A percentile compares a stretch with the other conserved stretches of the same genome.
phyloP scores from a whole-genome alignment of 805 yeast species.

The Yamadazyma endophytica region DNA sequence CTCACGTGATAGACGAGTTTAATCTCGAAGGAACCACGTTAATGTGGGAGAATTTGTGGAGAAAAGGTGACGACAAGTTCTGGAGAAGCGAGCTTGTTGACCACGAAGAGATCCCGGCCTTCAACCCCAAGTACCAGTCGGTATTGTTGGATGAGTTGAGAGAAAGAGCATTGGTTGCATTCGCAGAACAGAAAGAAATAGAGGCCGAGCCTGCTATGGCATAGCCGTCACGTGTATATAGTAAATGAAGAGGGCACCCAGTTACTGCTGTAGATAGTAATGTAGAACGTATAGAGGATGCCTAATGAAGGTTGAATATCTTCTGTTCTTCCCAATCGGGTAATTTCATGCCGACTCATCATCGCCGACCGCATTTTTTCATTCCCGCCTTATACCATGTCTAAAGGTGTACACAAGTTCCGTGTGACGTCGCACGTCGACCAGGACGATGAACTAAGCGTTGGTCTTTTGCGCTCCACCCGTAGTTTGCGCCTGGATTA shows the following conservation, averaged over 20 bases:
- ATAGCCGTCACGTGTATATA: background rate
- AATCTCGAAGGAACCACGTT: slow-evolving; percentile 46
- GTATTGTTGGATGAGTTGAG: slow-evolving; percentile 61
- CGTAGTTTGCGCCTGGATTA: slow-evolving; percentile 3
- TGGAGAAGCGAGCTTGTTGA: slow-evolving; percentile 61
- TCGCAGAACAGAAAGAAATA: slow-evolving; percentile 22
- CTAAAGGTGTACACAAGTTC: too few species aligned
- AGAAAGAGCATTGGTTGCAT: slow-evolving; percentile 32
- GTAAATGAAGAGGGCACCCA: too few species aligned
- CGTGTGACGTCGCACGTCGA: background rate
- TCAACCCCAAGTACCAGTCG: slow-evolving; percentile 63
- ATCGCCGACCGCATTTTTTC: too few species aligned
- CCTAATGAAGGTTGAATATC: too few species aligned
- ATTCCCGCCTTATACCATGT: too few species aligned
- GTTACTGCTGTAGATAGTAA: too few species aligned
- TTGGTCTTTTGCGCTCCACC: background rate
- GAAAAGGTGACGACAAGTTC: slow-evolving; percentile 72
- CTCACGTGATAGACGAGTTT: slow-evolving; percentile 63
- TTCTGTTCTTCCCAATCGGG: too few species aligned
- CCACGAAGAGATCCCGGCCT: slow-evolving; percentile 57
- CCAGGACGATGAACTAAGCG: background rate
- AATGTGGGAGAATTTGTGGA: slow-evolving; percentile 84
- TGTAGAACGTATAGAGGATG: too few species aligned
- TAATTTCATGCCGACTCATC: too few species aligned
- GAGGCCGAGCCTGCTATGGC: background rate